Evolutionary conservation across 2,329 filamentous ascomycete species (phyloP), one percentile per base, ranked within the genome.

Genomic region (Massarina eburnea): DNA sequence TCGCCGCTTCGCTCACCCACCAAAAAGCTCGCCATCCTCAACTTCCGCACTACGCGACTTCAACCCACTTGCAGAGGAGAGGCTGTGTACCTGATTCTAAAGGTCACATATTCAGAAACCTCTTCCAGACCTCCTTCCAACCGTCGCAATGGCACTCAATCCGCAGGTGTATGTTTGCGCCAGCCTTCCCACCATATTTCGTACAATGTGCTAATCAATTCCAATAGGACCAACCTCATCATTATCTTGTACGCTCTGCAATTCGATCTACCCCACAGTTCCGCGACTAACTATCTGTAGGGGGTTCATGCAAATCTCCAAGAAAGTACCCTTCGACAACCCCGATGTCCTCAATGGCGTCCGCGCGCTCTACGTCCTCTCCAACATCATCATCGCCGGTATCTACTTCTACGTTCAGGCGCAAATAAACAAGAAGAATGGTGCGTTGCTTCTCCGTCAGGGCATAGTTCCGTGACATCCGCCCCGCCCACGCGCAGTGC

Each of bases 301-400:
- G 62, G 72, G 89, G 70, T 95, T 96, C 87, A 96, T 97, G 90
- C 92, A 96, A 81, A 88, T 95, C 51, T 88, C 91, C 62, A 97
- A 97, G 83, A 89, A 86, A 75, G 85, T 99, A 51, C 90, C 91
- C 39, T 96, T 97, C 66, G 92, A 97, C 22, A 86, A 97, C 68
- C 90, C 83, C n/a, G 78, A 80, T 52, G 82, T 86, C 38, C 76
- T 88, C 46, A 80, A 81, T 59, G 73, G 78, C 48, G 81, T 87
- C 48, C 84, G 85, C 63, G 79, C 72, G 30, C 71, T 84, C 54
- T 88, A 88, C 72, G 58, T 88, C 47, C 64, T 84, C 56, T 86
- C 84, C 58, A 89, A 99, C 73, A 54, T 96, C 55, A 80, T 97
- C 73, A 97, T 99, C 66, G 78, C 86, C 55, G 77, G 77, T 49